Conservation (phyloP, 345 rosid species). For the Erucastrum elatum region DNA sequence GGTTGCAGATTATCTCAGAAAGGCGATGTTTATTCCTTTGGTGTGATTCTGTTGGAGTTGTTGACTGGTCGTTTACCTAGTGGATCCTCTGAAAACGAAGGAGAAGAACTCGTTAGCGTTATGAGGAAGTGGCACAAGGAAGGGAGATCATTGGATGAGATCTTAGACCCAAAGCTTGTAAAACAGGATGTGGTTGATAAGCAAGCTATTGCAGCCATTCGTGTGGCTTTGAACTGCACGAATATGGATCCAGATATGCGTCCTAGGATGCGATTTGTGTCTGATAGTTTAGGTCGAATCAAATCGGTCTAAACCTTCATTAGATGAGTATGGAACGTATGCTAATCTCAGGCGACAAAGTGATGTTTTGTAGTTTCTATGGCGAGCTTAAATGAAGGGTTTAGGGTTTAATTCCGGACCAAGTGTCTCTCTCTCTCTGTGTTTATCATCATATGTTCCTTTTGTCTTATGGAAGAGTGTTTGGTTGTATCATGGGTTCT, state of each 20-base stretch:
- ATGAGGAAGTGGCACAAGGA: constrained; percentile 80
- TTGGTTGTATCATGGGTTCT: constrained; percentile 3
- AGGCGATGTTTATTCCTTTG: constrained; percentile 85
- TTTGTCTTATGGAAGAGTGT: constrained; percentile 4
- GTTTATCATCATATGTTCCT: constrained; percentile 6
- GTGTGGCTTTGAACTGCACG: constrained; percentile 75
- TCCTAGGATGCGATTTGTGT: constrained; percentile 83
- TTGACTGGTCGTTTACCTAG: constrained; percentile 82
- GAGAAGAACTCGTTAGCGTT: constrained; percentile 72
- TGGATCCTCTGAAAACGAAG: constrained; percentile 56
- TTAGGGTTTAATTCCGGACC: not conserved
- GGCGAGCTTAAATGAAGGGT: not conserved
- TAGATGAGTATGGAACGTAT: not conserved
- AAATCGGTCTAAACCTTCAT: constrained; percentile 30
- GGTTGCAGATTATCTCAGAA: constrained; percentile 65
- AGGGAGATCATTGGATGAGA: constrained; percentile 66
- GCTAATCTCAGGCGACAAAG: not conserved
- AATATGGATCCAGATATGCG: constrained; percentile 77
- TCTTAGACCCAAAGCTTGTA: constrained; percentile 71
- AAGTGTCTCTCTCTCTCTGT: not conserved
- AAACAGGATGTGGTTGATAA: constrained; percentile 69
- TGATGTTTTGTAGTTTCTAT: not conserved
- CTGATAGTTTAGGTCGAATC: constrained; percentile 73
- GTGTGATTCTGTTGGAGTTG: constrained; percentile 75
- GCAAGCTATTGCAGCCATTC: constrained; percentile 70